Evolutionary conservation across 2,329 filamentous ascomycete genomes (phyloP).

Genomic region (Fusarium cyanostomum): DNA sequence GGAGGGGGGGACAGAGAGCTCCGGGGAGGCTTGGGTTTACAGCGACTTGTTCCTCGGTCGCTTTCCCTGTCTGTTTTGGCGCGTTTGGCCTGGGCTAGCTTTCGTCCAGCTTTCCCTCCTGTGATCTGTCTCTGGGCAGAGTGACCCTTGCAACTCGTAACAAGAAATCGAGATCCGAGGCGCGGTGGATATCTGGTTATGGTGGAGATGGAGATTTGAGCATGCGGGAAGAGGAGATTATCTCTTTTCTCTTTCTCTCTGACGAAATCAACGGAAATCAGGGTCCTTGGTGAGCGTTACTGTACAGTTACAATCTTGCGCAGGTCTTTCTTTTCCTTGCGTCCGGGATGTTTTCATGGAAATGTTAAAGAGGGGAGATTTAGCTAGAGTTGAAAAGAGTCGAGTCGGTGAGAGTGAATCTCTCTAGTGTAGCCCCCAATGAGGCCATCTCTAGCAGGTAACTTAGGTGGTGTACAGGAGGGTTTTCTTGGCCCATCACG

Average conservation of each 20-base stretch:
- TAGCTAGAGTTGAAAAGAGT: background rate
- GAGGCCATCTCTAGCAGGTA: background rate
- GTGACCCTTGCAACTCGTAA: slow-evolving; percentile 22
- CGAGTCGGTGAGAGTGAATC: slow-evolving; percentile 1
- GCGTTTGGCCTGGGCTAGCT: background rate
- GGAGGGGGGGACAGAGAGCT: slow-evolving; percentile 22
- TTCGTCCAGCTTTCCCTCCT: background rate
- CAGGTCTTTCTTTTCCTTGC: background rate
- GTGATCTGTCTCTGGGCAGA: background rate
- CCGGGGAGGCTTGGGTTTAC: slow-evolving; percentile 15
- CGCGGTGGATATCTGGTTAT: background rate
- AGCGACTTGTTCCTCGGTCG: background rate
- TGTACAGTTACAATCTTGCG: background rate
- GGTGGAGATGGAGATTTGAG: slow-evolving; percentile 18
- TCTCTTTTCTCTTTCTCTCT: background rate
- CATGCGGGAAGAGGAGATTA: slow-evolving; percentile 15
- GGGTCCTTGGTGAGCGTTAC: slow-evolving; percentile 5
- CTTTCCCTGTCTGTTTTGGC: slow-evolving; percentile 20
- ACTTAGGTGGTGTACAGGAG: no score
- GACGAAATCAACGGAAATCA: slow-evolving; percentile 14
- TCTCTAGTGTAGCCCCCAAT: background rate
- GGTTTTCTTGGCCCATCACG: no score
- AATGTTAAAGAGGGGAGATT: background rate
- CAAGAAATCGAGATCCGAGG: slow-evolving; percentile 25
- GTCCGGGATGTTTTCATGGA: background rate